Evolutionary conservation across 148 eudicot genomes (phyloP).

Genomic region (Linanthus parryae): DNA sequence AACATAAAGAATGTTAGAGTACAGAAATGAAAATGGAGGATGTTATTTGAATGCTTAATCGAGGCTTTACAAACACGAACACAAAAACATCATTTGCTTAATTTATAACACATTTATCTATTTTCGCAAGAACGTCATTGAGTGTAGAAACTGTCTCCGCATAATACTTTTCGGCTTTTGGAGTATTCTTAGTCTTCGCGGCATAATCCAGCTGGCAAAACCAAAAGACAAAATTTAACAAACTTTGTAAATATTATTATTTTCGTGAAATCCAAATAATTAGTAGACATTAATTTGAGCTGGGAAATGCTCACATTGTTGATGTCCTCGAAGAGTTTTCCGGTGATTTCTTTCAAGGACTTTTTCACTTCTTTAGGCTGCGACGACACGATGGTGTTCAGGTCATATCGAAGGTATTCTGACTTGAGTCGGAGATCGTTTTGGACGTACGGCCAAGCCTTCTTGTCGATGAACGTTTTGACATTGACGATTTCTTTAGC

Average conservation of each 20-base stretch:
- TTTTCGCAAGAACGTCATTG: constrained; percentile 73
- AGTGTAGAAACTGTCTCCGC: constrained; percentile 58
- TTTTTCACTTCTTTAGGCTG: constrained; percentile 84
- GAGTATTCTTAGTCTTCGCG: constrained; percentile 77
- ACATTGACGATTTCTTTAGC: constrained; percentile 84
- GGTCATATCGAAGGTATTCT: constrained; percentile 77
- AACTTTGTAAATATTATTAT: too few relatives aligned
- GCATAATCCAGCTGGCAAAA: constrained; percentile 84
- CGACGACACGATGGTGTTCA: constrained; percentile 76
- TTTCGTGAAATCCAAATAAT: too few relatives aligned
- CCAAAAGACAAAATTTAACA: too few relatives aligned
- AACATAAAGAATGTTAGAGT: too few relatives aligned
- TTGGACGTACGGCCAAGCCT: constrained; percentile 97
- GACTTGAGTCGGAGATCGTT: constrained; percentile 83
- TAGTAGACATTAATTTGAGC: too few relatives aligned
- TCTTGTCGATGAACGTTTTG: constrained; percentile 69
- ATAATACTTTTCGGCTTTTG: constrained; percentile 83
- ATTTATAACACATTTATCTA: too few relatives aligned
- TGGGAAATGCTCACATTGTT: constrained; percentile 64
- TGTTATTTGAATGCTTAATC: too few relatives aligned
- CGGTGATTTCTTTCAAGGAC: constrained; percentile 61
- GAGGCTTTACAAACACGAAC: too few relatives aligned
- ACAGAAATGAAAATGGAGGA: too few relatives aligned
- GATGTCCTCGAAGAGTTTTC: constrained; percentile 72
- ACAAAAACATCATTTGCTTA: too few relatives aligned